Conservation (phyloP, 1,284 basidiomycete species). For the Bjerkandera adusta region DNA sequence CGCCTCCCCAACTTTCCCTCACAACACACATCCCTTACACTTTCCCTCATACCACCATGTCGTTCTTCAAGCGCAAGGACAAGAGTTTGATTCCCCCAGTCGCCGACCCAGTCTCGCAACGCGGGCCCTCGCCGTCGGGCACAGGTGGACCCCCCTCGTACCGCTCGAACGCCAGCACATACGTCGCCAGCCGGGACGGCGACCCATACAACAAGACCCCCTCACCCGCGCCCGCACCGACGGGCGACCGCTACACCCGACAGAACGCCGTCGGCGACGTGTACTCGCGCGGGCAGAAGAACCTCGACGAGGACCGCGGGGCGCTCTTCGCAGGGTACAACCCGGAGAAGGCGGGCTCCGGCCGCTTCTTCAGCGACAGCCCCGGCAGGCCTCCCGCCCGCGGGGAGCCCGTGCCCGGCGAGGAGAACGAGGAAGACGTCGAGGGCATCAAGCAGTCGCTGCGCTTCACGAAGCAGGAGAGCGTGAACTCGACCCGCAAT, state of each 20-base stretch:
- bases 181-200: constrained; percentile 65
- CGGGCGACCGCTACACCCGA: constrained; percentile 42
- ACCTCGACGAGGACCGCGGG: constrained; percentile 63
- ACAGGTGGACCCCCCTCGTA: constrained; percentile 40
- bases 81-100: constrained; percentile 72
- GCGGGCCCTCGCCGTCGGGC: constrained; percentile 31
- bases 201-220: constrained; percentile 40
- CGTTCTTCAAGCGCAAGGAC: constrained; percentile 75
- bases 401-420: constrained; percentile 53
- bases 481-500: constrained; percentile 88
- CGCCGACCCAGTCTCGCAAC: constrained; percentile 31
- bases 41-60: constrained; percentile 49
- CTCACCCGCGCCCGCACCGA: constrained; percentile 29
- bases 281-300: constrained; percentile 56
- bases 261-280: constrained; percentile 56
- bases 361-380: constrained; percentile 63
- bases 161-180: constrained; percentile 58
- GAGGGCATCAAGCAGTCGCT: constrained; percentile 97
- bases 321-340: constrained; percentile 78
- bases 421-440: constrained; percentile 93
- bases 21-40: constrained; percentile 3
- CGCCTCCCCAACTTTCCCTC: constrained; percentile 1
- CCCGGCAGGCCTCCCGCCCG: constrained; percentile 31
- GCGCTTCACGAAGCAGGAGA: constrained; percentile 90
- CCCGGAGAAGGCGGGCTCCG: constrained; percentile 49